Base-by-base conservation (phyloP, 2,329 filamentous ascomycete genomes). In the Ophiobolus disseminans region DNA sequence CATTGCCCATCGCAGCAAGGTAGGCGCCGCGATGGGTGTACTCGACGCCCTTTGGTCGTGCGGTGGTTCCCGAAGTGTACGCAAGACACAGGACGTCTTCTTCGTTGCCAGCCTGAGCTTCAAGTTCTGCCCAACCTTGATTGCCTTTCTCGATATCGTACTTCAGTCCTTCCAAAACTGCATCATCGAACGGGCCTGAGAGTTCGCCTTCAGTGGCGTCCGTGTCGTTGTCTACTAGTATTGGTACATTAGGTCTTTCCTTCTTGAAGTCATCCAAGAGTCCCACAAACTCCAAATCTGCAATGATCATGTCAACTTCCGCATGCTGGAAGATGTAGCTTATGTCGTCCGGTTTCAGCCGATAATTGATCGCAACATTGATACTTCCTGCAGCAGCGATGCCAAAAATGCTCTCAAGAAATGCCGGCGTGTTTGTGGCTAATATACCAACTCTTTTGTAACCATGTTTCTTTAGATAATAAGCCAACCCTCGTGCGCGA, bases 1-100 rank as follows among this genome's bases (percentile, higher is more conserved):
- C 79, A 70, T 97, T 97, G 9, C 80, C 92, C 58, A 97, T 67
- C 0, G 91, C 81, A 0, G 91, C 93, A 10, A 99, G 80, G 68
- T 97, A 99, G 6, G 85, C 86, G 3, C 92, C 89, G 37, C 94
- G 83, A 72, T 97, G 90, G 1, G 91, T 97, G 68, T 89, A 97
- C 45, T 96, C 86, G 3, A 97, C 93, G 4, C 94, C 94, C 73
- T 99, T 97, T 1, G 94, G 94, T 22, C 83, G 81, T 0, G 92
- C 91, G 0, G 94, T 97, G 1, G 94, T 97, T 3, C 93, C 93
- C 21, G 89, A 94, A 0, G 94, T 99, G 72, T 97, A 97, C 1
- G 93, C 90, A 45, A 99, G 85, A 3, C 92, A 91, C 52, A 97
- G 82, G 60, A 90, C 82, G 51, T 85, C 86, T 58, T 96, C 88